A percentile compares a stretch with the other conserved stretches of the same genome.
Evolutionary conservation across 768 basidiomycete genomes (phyloP).

Genomic region (Paxillus rubicundulus): DNA sequence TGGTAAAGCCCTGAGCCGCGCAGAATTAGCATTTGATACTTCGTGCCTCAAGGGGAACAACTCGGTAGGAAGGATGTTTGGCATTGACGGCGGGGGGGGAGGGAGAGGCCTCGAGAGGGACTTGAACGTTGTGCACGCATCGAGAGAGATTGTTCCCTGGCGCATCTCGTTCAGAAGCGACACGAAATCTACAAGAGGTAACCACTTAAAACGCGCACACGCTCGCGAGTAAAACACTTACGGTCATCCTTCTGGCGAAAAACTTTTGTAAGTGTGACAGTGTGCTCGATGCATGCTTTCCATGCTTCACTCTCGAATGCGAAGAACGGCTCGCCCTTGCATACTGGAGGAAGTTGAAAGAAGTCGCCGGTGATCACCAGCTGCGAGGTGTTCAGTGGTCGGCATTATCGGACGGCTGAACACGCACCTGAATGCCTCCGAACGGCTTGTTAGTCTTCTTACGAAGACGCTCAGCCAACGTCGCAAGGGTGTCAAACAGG

Average conservation of each 20-base stretch:
- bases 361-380: constrained; percentile 58
- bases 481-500: constrained; percentile 57
- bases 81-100: constrained; percentile 22
- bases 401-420: neutral
- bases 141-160: constrained; percentile 51
- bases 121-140: constrained; percentile 48
- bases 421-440: constrained; percentile 60
- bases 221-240: constrained; percentile 28
- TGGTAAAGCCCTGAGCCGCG: constrained; percentile 49
- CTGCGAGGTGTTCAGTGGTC: constrained; percentile 18
- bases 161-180: constrained; percentile 76
- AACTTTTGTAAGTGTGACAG: constrained; percentile 66
- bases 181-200: constrained; percentile 58
- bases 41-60: constrained; percentile 66
- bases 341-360: constrained; percentile 57
- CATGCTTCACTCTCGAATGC: constrained; percentile 59
- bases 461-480: constrained; percentile 49
- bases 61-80: constrained; percentile 46
- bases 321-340: constrained; percentile 49
- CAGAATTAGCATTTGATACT: constrained; percentile 62
- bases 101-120: constrained; percentile 37
- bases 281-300: constrained; percentile 48
- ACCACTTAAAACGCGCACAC: too few species aligned
- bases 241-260: constrained; percentile 74
- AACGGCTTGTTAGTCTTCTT: constrained; percentile 52